Evolutionary conservation across 2,329 filamentous ascomycete genomes (phyloP), one percentile per base, ranked within the genome.

Genomic region (Cladosporium oxysporum): DNA sequence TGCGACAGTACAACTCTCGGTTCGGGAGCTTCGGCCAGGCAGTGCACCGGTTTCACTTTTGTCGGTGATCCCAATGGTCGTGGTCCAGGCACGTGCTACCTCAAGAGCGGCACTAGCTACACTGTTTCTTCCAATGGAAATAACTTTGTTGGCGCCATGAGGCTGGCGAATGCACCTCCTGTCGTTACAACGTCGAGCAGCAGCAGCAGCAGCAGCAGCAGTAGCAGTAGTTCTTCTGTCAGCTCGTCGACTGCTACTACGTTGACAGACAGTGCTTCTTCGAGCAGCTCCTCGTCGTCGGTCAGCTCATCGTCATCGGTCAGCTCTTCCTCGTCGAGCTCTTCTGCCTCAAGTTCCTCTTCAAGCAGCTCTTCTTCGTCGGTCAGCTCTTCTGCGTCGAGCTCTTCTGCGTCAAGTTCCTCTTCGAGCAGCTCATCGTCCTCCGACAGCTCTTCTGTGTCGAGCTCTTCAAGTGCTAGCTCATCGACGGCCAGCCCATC

Each of bases 321-420:
- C 8, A 52, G 21, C 28, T 55, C 62, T 12, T 47, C 62, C 11
- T 65, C 61, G 10, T 53, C 57, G 6, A 61, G 33, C 6, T 53
- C 61, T 16, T 18, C 53, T 29, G n/a, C 53, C 1, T 33, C 52
- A 10, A 52, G 49, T 37, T 6, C 47, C 5, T 50, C 47, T 23
- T 50, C 47, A 8, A 50, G 47, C 47, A 23, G 21, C 3, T 53
- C 50, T 12, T 26, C 47, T 3, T 28, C 47, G 2, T 50, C 29
- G 29, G 18, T 21, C 7, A 52, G 37, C 35, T 53, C 62, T 10
- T 31, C 61, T 12, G 12, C 33, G 33, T 35, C 33, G 14, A 35
- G 33, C 12, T 35, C 33, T 35, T 35, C 31, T 14, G n/a, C 49
- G 3, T 0, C 35, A 3, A 41, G 35, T 18, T 4, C 35, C 5